Conservation (phyloP, 2,329 filamentous ascomycete species). For the Zopfia rhizophila region DNA sequence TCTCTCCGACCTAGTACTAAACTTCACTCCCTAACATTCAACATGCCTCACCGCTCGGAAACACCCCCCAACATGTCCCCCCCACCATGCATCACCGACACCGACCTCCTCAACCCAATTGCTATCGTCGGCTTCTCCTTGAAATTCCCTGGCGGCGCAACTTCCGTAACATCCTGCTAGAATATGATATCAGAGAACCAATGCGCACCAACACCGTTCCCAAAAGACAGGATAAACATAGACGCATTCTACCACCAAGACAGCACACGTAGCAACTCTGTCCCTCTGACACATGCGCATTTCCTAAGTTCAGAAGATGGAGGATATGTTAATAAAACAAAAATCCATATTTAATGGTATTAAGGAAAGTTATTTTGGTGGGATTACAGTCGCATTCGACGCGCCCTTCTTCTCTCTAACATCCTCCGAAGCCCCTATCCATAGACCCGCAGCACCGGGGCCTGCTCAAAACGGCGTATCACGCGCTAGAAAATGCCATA, state of each 20-base stretch:
- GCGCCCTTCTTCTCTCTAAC: constrained; percentile 34
- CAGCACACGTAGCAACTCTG: too few relatives aligned
- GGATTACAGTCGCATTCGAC: constrained; percentile 36
- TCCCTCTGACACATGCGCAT: too few relatives aligned
- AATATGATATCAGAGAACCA: constrained; percentile 22
- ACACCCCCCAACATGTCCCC: too few relatives aligned
- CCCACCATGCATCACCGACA: too few relatives aligned
- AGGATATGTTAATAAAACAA: too few relatives aligned
- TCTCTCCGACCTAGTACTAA: too few relatives aligned
- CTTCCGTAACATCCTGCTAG: constrained; percentile 16
- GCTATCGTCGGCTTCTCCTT: constrained; percentile 23
- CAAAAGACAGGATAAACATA: constrained; percentile 28
- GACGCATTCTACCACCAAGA: constrained; percentile 22
- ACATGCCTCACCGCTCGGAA: too few relatives aligned
- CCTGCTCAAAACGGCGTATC: constrained; percentile 38
- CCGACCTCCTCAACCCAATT: constrained; percentile 21
- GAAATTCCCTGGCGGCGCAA: constrained; percentile 15
- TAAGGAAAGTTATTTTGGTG: too few relatives aligned
- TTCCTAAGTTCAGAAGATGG: too few relatives aligned
- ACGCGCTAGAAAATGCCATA: constrained; percentile 41
- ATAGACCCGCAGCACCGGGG: constrained; percentile 41
- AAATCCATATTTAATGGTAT: too few relatives aligned
- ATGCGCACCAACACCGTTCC: constrained; percentile 27
- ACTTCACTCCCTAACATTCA: too few relatives aligned
- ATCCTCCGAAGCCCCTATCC: constrained; percentile 26